Conservation (phyloP, 805 yeast genomes). For the Sugiyamaella lignohabitans region DNA sequence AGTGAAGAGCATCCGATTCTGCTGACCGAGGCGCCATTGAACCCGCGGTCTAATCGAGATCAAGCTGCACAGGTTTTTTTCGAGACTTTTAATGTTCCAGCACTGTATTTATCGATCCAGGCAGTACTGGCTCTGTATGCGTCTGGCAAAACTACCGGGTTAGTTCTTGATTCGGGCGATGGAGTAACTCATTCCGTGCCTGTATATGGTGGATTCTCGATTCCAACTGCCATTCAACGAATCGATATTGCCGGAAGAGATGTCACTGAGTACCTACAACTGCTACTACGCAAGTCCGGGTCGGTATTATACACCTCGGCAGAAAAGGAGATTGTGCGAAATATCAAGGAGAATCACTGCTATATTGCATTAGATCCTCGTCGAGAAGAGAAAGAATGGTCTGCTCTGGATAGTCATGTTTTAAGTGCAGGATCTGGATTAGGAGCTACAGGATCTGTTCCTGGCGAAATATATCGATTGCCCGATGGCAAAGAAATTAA, state of each 20-base stretch:
- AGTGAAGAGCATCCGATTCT: constrained; percentile 99
- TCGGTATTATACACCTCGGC: constrained; percentile 98
- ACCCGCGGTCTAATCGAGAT: constrained; percentile 99
- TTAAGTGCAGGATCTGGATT: not conserved
- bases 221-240: constrained; percentile 98
- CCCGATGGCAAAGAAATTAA: constrained; percentile 99
- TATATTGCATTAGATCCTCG: constrained; percentile 98
- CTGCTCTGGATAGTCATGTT: constrained; percentile 1
- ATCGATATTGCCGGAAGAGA: constrained; percentile 99
- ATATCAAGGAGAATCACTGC: constrained; percentile 97
- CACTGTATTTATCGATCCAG: constrained; percentile 97
- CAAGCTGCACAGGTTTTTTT: constrained; percentile 99
- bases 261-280: constrained; percentile 97
- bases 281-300: constrained; percentile 97
- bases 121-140: constrained; percentile 97
- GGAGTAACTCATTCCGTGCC: constrained; percentile 99
- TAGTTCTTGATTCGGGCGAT: constrained; percentile 98
- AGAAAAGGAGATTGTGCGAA: constrained; percentile 93
- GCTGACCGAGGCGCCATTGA: constrained; percentile 99
- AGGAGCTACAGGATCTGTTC: not conserved
- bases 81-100: constrained; percentile 99
- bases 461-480: constrained; percentile 70
- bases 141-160: constrained; percentile 99
- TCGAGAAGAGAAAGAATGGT: constrained; percentile 81
- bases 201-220: constrained; percentile 98